Base-by-base conservation (phyloP, 441 rosid species). In the Syzygium syzygioides region DNA sequence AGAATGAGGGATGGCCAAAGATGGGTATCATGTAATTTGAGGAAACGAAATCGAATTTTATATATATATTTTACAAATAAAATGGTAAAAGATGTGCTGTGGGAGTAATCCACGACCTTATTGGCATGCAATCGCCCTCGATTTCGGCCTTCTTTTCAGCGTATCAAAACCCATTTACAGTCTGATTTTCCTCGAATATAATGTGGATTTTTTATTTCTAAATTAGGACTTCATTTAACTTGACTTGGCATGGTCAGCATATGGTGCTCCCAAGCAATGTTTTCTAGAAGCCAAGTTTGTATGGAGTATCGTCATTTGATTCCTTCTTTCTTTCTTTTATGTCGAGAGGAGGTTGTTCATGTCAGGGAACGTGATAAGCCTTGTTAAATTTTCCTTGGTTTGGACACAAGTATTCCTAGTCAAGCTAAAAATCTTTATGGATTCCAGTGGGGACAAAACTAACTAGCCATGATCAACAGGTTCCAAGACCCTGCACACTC, bases 81-180 rank as follows among this genome's bases (percentile, higher is more conserved):
- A 76, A 41, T 20, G 17, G 11, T 37, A 71, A 11, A 37, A 37
- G 5, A 20, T 0, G 9, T 20, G 50, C 12, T 37, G 50, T 37
- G 11, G 4, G 50, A 71, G 50, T 2, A 0, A 20, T 37, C 14
- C 18, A 76, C 19, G 20, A 5, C 0, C 15, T 20, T 37, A 6
- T 37, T 11, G 14, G 14, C 28, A 20, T 0, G n/a, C 13, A 20
- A 11, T 71, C 23, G 1, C 18, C 18, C 18, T 11, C 4, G 0
- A 12, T 11, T 3, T 37, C 17, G 3, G 2, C 5, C 3, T 14
- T 23, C 17, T 3, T 76, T 76, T 37, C 0, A 2, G 10, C 9
- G 3, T 23, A 7, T 76, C 13, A 76, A 76, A 76, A 6, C 3
- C 4, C 17, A 20, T 76, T 76, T 76, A 23, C 2, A 2, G 18